Base-by-base conservation (phyloP, 2,329 filamentous ascomycete genomes). In the Fusarium cicatricum region DNA sequence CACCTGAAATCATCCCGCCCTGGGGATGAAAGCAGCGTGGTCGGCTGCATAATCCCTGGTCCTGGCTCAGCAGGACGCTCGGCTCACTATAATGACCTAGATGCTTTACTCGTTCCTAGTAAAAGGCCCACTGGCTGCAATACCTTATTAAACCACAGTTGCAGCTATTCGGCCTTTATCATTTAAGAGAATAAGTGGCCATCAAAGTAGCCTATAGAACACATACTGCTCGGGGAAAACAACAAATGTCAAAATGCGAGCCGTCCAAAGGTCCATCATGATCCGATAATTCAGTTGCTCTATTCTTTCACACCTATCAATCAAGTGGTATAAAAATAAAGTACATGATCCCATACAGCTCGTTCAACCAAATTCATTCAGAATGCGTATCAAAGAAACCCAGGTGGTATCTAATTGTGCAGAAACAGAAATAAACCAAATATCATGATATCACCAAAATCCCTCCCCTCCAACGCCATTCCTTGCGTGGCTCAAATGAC, bases 361-460 rank as follows among this genome's bases (percentile, higher is more conserved):
- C 56, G n/a, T 61, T 32, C 45, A 56, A 29, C 36, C 21, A 15
- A 31, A 40, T 48, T 49, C 47, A 44, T 47, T 41, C 39, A 58
- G 52, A 28, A 7, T 33, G 51, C 42, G 52, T 32, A 31, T 60
- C 37, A 56, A 46, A 46, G 47, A 53, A 59, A 63, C 56, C 60
- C 60, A 64, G 47, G 60, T 63, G 60, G 60, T 63, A 63, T 63
- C 60, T 63, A 63, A 55, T 61, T 46, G 52, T 60, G 56, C 46
- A 63, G 41, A 63, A 63, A 38, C 48, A 64, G 33, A 63, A 52
- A 29, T n/a, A 40, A n/a, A 38, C 17, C 33, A 41, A 26, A 39
- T 12, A 32, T 39, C 45, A 37, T 55, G 36, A 52, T 31, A 28
- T 47, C 60, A 26, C 53, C 26, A n/a, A 40, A 42, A 46, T 43